Evolutionary conservation across 176 grass and related monocot species (phyloP), one percentile per base, ranked within the genome.

Genomic region (Stipa capillata): DNA sequence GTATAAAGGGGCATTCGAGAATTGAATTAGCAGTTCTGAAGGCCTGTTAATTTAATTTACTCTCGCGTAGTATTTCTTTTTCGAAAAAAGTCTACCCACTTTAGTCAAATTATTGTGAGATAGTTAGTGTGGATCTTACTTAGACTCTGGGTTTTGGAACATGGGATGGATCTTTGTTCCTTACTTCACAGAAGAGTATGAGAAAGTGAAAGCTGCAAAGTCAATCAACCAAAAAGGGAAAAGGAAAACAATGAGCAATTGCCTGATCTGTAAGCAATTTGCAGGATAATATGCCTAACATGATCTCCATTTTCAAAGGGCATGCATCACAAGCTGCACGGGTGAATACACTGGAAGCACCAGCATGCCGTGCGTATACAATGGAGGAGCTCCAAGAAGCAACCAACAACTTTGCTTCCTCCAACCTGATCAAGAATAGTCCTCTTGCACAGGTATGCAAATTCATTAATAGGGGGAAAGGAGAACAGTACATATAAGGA

Each of bases 321-420:
- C 88, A 89, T 83, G 85, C 80, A 41, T 87, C 90, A 31, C 96
- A 89, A 78, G 79, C 85, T 36, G 78, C 81, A 61, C 84, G 73
- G 74, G 69, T 93, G 34, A 91, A 85, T 73, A 82, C 83, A 11
- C 56, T 95, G 43, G 92, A 90, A 53, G 80, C 91, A 6, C 85
- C 82, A 35, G 54, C 83, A 0, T 89, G 89, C 65, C 84, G 78
- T 5, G 24, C 76, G 34, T 95, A 93, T 54, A 85, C 64, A 13
- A 27, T 87, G 4, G 96, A 99, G 64, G 96, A 99, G 53, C 32
- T 99, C 68, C 78, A 95, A 87, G 96, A 94, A 73, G 88, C 86
- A 80, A 99, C 92, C 0, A 34, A 88, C 33, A 85, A 86, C 65
- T 95, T 99, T 18, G 79, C 84, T 20, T 59, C 66, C 35, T 87